phyloP scores from a whole-genome alignment of 208 protist species.

The Crithidia bombi region DNA sequence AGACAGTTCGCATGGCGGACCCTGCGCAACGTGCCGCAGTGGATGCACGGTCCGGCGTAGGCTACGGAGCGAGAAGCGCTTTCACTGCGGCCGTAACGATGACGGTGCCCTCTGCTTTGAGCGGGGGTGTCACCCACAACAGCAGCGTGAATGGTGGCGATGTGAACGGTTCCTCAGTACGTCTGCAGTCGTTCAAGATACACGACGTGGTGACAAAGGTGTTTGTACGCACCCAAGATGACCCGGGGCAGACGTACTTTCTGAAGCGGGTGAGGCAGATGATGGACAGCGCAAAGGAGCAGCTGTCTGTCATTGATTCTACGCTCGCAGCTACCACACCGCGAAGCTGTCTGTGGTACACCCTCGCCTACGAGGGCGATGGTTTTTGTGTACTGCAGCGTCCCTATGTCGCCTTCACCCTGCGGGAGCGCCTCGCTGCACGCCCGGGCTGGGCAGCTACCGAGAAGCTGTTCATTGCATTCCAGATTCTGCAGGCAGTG shows the following conservation, averaged over 20 bases:
- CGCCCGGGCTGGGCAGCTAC: conserved; percentile 54
- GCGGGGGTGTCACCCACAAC: background rate
- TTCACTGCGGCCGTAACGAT: conserved; percentile 3
- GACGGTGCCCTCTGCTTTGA: conserved; percentile 7
- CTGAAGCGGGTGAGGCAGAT: conserved; percentile 41
- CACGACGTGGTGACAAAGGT: conserved; percentile 78
- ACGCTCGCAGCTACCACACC: conserved; percentile 19
- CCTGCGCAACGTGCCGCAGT: background rate
- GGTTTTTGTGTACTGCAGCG: conserved; percentile 73
- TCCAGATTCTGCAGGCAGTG: conserved; percentile 74
- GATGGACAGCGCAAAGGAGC: conserved; percentile 41
- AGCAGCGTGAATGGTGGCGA: background rate
- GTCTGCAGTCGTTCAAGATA: conserved; percentile 7
- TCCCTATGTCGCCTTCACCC: conserved; percentile 72
- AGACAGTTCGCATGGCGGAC: background rate
- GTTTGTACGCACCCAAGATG: conserved; percentile 57
- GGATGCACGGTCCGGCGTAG: background rate
- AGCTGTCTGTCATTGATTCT: conserved; percentile 41
- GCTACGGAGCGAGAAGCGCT: background rate
- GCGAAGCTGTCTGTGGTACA: conserved; percentile 35
- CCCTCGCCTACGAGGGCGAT: conserved; percentile 26
- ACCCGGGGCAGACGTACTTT: conserved; percentile 44
- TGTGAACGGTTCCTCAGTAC: background rate
- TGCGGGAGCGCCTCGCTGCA: conserved; percentile 74
- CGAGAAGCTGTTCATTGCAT: conserved; percentile 67